These are phyloP conservation scores for Rhododendron ovatum DNA, from an alignment of 148 eudicot species.

Conservation along the genomic window DNA sequence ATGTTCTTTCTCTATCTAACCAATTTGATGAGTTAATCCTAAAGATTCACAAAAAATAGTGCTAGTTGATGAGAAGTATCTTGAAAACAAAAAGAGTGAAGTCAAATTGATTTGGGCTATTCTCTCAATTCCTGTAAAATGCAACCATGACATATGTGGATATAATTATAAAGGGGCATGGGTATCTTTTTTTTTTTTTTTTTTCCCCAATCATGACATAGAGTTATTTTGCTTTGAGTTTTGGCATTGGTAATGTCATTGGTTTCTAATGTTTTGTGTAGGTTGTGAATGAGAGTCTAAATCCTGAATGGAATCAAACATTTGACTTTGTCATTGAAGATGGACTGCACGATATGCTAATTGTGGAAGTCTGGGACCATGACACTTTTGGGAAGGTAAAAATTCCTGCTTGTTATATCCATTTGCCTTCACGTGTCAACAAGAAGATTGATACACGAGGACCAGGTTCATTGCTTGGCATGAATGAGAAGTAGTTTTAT, in stretches of 20 bases:
- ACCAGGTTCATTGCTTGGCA: background rate
- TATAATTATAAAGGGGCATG: background rate
- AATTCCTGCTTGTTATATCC: background rate
- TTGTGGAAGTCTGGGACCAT: conserved; percentile 87
- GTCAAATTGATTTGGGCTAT: background rate
- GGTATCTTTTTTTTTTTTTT: background rate
- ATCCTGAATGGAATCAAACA: conserved; percentile 98
- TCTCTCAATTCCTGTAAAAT: background rate
- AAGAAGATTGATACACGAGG: background rate
- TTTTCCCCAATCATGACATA: background rate
- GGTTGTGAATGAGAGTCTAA: conserved; percentile 87
- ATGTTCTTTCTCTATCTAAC: background rate
- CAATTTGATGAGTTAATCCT: background rate
- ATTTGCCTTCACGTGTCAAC: background rate
- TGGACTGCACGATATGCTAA: conserved; percentile 91
- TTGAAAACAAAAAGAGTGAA: background rate
- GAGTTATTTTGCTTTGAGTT: background rate
- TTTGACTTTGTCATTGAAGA: conserved; percentile 96
- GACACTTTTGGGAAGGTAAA: conserved; percentile 96
- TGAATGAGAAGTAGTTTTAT: background rate
- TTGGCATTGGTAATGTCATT: background rate
- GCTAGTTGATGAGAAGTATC: background rate
- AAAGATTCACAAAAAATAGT: background rate
- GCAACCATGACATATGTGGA: background rate
- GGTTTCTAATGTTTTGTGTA: conserved; percentile 20